Base-by-base conservation (phyloP, 805 yeast genomes). In the Huiozyma sinensis region DNA sequence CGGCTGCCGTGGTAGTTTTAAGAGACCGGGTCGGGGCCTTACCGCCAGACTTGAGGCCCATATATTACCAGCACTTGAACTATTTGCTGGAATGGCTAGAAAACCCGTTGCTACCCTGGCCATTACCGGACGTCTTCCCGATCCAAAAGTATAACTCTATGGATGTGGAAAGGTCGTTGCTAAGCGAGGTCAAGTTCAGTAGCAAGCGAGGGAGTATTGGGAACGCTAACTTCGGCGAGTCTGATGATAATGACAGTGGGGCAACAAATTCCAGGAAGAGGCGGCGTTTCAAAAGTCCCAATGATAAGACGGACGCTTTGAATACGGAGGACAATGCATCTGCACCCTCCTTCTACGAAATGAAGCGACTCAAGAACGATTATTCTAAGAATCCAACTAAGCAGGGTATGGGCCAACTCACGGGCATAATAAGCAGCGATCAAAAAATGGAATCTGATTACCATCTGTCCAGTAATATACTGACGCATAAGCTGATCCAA, bases 1-100 rank as follows among this genome's bases (percentile, higher is more conserved):
- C 89, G 1, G 85, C 95, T 1, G 87, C 95, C 1, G 72, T 83
- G 13, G 95, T 88, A 4, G 85, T 88, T 30, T 63, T 87, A 42
- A 67, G 95, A 53, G 95, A 83, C 50, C 72, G 80, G 47, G 87
- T 83, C 10, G 97, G 97, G 6, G 74, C 75, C 40, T 60, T 90
- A 38, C 92, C 95, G 2, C 81, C 87, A 0, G 92, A 81, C 54
- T 60, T 87, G 40, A 71, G 83, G 57, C 89, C 92, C 11, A 75
- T 84, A 17, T 86, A 82, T 60, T 69, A 76, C 35, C 81, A 79
- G 50, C 74, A 81, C 45, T 68, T 88, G 50, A 68, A 70, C 6
- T 83, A 76, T 54, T 66, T 89, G 42, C 64, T 69, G 1, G 72
- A 71, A 32, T 87, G 89, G 79, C 66, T 86, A 32, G 69, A 69